Percentiles rank a stretch among this genome's conserved stretches.
Evolutionary conservation across 768 basidiomycete species (phyloP).

Genomic region (Amanita rubescens): DNA sequence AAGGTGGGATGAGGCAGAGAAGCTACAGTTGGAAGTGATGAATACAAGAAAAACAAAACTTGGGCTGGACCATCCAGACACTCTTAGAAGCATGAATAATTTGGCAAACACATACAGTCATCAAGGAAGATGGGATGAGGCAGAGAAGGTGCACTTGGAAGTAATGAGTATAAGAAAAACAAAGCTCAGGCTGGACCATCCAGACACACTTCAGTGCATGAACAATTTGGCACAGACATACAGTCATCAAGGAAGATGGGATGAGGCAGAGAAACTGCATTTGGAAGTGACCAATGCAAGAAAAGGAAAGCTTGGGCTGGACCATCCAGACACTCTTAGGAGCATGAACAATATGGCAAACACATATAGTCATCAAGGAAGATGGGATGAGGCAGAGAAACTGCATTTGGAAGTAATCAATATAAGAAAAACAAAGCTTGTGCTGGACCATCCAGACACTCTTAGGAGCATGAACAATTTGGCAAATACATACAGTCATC

Average conservation of each 20-base stretch:
- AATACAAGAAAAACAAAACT: neutral
- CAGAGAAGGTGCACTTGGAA: neutral
- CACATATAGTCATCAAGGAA: slow-evolving; percentile 5
- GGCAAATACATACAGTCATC: neutral
- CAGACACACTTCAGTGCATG: slow-evolving; percentile 8
- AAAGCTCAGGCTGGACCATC: slow-evolving; percentile 5
- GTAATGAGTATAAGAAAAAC: neutral
- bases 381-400: neutral
- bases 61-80: neutral
- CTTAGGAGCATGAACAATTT: slow-evolving; percentile 3
- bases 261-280: neutral
- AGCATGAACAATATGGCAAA: slow-evolving; percentile 10
- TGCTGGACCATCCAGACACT: slow-evolving; percentile 10
- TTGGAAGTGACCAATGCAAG: neutral
- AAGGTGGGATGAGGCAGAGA: neutral
- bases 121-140: neutral
- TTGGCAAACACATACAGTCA: neutral
- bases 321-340: slow-evolving; percentile 10
- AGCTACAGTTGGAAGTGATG: neutral
- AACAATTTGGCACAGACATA: neutral
- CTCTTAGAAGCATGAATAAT: neutral
- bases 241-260: neutral
- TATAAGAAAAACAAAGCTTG: neutral
- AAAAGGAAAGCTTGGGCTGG: slow-evolving; percentile 1
- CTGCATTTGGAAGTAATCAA: neutral